Evolutionary conservation across 495 filamentous ascomycete species (phyloP), one percentile per base, ranked within the genome.

Genomic region (Staphylotrichum tortipilum): DNA sequence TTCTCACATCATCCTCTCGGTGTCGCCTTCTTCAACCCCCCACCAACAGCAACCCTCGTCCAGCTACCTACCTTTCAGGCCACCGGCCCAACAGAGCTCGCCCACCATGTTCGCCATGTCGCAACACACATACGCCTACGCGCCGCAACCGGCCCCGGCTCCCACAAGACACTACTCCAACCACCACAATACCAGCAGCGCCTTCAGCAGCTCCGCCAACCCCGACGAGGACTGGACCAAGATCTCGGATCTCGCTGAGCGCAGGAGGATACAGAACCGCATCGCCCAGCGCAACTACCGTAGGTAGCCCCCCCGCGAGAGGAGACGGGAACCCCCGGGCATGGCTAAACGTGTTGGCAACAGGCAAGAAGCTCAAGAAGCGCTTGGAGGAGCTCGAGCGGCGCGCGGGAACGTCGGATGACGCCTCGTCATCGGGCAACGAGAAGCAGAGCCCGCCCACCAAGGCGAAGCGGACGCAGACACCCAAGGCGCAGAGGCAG

Each of bases 221-320:
- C 89, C 92, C 47, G 90, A 95, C 57, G 91, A 97, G 70, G 91
- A 97, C 73, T 97, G 91, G 91, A 97, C 91, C 62, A 92, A 97
- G 80, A 95, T 97, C 69, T 95, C 92, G 37, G 91, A 97, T 64
- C 78, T 96, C 34, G 91, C 91, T 46, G 91, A 96, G 72, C 81
- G 91, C 56, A 77, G 91, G 62, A 78, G 91, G 61, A 96, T 97
- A 71, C 91, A 97, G 71, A 97, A 97, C 70, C 81, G 91, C 43
- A 97, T 97, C 70, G 91, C 91, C 35, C 91, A 97, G 71, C 84
- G 91, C 50, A 97, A 97, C 73, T 97, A 97, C 73, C 91, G 91
- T 95, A 77, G 66, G 90, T 86, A 54, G 43, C 15, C 22, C 5
- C 14, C 35, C n/a, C 6, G 21, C 10, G 23, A 7, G 36, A 14